Evolutionary conservation across 768 basidiomycete genomes (phyloP).

Genomic region (Cystofilobasidium capitatum): DNA sequence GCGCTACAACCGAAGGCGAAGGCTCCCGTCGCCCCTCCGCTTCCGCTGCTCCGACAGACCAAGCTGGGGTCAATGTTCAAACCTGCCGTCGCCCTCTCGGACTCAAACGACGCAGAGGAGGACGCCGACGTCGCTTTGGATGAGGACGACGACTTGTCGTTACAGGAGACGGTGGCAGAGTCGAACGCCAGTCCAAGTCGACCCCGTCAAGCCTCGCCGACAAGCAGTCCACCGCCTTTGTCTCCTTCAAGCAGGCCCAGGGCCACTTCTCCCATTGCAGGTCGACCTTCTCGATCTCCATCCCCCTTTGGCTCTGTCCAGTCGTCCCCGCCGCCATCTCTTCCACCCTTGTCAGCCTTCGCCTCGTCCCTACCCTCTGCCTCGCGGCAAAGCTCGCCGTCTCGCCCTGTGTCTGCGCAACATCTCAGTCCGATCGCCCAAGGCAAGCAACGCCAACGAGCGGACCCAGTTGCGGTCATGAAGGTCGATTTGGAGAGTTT

Average conservation of each 20-base stretch:
- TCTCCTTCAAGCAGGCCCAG: too few species aligned
- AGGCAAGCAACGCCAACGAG: background rate
- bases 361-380: background rate
- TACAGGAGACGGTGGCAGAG: too few species aligned
- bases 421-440: background rate
- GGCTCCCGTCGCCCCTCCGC: too few species aligned
- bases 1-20: background rate
- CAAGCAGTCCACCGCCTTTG: too few species aligned
- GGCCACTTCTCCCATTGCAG: too few species aligned
- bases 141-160: background rate
- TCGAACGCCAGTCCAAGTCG: too few species aligned
- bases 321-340: background rate
- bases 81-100: too few species aligned
- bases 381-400: background rate
- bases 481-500: background rate
- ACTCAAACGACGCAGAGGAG: background rate
- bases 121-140: background rate
- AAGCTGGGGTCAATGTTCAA: background rate
- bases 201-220: too few species aligned
- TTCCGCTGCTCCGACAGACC: background rate
- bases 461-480: background rate
- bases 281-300: too few species aligned
- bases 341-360: background rate
- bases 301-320: too few species aligned
- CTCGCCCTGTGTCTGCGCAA: background rate